Evolutionary conservation across 495 filamentous ascomycete genomes (phyloP).

Genomic region (Bryoglossum gracile): DNA sequence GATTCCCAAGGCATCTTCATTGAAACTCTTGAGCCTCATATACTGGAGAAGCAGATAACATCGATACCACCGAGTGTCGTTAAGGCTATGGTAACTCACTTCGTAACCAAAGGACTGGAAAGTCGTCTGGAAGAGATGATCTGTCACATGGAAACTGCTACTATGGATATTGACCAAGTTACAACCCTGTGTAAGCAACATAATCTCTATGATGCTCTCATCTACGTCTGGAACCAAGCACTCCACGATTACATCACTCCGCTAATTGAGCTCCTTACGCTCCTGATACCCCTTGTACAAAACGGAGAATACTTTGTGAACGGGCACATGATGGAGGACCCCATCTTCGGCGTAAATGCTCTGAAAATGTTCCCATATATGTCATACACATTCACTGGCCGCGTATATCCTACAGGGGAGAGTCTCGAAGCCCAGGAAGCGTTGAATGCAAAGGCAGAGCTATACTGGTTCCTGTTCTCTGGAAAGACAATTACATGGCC

Average conservation of each 20-base stretch:
- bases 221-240: conserved; percentile 95
- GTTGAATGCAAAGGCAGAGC: conserved; percentile 66
- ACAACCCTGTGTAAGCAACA: conserved; percentile 86
- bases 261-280: conserved; percentile 70
- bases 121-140: conserved; percentile 87
- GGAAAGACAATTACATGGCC: conserved; percentile 64
- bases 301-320: conserved; percentile 40
- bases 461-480: conserved; percentile 92
- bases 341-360: conserved; percentile 54
- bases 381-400: conserved; percentile 84
- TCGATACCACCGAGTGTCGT: conserved; percentile 75
- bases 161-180: conserved; percentile 90
- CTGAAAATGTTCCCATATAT: conserved; percentile 94
- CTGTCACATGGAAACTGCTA: conserved; percentile 82
- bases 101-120: conserved; percentile 61
- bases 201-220: conserved; percentile 86
- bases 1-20: conserved; percentile 69
- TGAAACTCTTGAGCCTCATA: conserved; percentile 77
- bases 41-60: conserved; percentile 68
- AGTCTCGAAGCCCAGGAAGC: conserved; percentile 60
- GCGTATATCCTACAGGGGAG: conserved; percentile 83
- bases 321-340: conserved; percentile 37
- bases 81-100: conserved; percentile 78
- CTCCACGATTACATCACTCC: conserved; percentile 85
- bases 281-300: conserved; percentile 55